A percentile compares a stretch with the other conserved stretches of the same genome.
Evolutionary conservation across 345 rosid genomes (phyloP).

Genomic region (Acer saccharum): DNA sequence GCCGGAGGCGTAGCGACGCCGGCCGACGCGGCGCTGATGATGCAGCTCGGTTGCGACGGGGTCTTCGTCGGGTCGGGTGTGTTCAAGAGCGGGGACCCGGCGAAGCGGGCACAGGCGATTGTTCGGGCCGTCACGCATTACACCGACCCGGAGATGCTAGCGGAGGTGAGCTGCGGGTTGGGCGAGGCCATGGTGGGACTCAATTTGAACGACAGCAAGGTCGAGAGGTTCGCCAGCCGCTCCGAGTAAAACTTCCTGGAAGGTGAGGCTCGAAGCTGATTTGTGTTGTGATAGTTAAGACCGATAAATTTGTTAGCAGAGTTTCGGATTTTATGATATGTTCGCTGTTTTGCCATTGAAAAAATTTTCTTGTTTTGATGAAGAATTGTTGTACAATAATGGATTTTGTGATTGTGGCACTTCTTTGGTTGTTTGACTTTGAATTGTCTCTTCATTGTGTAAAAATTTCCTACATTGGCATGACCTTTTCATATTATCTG

Average conservation of each 20-base stretch:
- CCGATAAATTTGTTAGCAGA: not conserved
- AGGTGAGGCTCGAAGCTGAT: conserved; percentile 9
- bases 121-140: conserved; percentile 72
- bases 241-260: conserved; percentile 39
- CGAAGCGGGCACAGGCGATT: conserved; percentile 61
- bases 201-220: conserved; percentile 63
- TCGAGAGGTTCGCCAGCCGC: conserved; percentile 71
- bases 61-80: conserved; percentile 73
- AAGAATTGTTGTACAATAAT: not conserved
- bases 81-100: conserved; percentile 75
- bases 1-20: conserved; percentile 84
- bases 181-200: conserved; percentile 83
- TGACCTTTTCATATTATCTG: no score
- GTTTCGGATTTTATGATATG: not conserved
- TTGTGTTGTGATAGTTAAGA: no score
- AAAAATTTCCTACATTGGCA: no score
- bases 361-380: not conserved
- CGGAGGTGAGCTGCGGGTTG: conserved; percentile 67
- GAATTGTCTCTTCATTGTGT: not conserved
- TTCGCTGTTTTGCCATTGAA: not conserved
- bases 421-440: not conserved
- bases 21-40: conserved; percentile 78
- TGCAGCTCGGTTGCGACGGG: conserved; percentile 76
- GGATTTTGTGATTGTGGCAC: not conserved
- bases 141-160: conserved; percentile 58